These are phyloP conservation scores for Botrytis medusae DNA, from an alignment of 2,329 filamentous ascomycete genomes.

Conservation along the genomic window DNA sequence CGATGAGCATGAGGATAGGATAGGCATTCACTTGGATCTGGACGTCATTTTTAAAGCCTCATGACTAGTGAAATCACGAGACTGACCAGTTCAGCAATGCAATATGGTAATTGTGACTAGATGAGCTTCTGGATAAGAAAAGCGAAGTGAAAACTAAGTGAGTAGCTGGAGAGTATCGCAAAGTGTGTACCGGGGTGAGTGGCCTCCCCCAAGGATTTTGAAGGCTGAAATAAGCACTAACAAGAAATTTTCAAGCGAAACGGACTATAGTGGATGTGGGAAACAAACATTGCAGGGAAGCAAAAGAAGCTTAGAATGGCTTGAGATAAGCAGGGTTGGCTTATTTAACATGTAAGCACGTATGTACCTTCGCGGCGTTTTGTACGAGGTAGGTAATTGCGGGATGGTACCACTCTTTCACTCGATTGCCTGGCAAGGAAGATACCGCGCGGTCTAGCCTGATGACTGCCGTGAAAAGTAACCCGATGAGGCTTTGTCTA, in stretches of 20 bases:
- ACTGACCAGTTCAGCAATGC: neutral
- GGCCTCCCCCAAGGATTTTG: slow-evolving; percentile 27
- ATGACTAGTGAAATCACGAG: neutral
- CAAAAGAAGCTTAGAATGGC: slow-evolving; percentile 25
- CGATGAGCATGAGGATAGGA: neutral
- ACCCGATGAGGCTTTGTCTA: slow-evolving; percentile 27
- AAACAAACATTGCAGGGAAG: slow-evolving; percentile 14
- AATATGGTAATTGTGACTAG: neutral
- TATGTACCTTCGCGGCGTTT: slow-evolving; percentile 12
- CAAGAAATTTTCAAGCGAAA: slow-evolving; percentile 17
- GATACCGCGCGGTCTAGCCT: slow-evolving; percentile 25
- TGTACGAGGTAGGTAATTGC: slow-evolving; percentile 18
- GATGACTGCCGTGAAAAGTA: slow-evolving; percentile 26
- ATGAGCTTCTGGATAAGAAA: slow-evolving; percentile 22
- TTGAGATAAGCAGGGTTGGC: slow-evolving; percentile 17
- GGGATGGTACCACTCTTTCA: slow-evolving; percentile 7
- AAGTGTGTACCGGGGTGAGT: slow-evolving; percentile 23
- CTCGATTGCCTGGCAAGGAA: slow-evolving; percentile 15
- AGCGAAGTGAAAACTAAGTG: slow-evolving; percentile 31
- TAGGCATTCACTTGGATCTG: neutral
- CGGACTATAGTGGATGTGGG: neutral
- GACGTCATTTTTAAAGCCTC: neutral
- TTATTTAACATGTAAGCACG: slow-evolving; percentile 14
- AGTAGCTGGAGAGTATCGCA: slow-evolving; percentile 19
- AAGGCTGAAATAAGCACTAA: slow-evolving; percentile 39